Base-by-base conservation (phyloP, 1,284 basidiomycete species). In the Vanrija humicola region DNA sequence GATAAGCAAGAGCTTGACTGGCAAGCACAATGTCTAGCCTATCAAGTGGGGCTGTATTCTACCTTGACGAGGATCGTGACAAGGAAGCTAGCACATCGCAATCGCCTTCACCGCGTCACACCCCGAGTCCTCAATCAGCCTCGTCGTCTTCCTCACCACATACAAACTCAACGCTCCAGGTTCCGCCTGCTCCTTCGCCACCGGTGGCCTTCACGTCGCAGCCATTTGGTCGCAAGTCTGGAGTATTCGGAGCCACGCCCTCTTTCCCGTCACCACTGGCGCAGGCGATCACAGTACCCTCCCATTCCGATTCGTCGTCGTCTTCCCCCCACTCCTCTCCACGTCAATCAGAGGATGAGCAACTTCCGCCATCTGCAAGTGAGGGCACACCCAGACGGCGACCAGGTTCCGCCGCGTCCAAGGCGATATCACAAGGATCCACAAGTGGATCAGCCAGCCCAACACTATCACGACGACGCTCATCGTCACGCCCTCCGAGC, bases 181-280 rank as follows among this genome's bases (percentile, higher is more conserved):
- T 66, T 5, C 46, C 58, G 16, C 42, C 48, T 38, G 26, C 60
- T n/a, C 46, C 51, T 10, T 64, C 54, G 15, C 58, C 51, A 40
- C 43, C 39, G 52, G 62, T 39, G 51, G 34, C 14, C 34, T 34
- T 34, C 63, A 42, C 40, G 25, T 64, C 69, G 0, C 65, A 48
- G 55, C 58, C 66, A 1, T 64, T 66, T 43, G 68, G 67, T 43
- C 64, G 71, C 42, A 72, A 69, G 52, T 65, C 69, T 46, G 63
- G 63, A 2, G 63, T 62, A 4, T 76, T 75, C 54, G 73, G 65
- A 2, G 69, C 74, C 0, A 74, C 73, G 0, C 74, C 74, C 2
- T 74, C 73, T 0, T 75, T 75, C 54, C 73, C 74, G 5, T 74
- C 72, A 0, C 74, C 74, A 1, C 61, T 76, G 1, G 72, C 72